phyloP scores from a whole-genome alignment of 495 filamentous ascomycete genomes.

The Daldinia caldariorum region DNA sequence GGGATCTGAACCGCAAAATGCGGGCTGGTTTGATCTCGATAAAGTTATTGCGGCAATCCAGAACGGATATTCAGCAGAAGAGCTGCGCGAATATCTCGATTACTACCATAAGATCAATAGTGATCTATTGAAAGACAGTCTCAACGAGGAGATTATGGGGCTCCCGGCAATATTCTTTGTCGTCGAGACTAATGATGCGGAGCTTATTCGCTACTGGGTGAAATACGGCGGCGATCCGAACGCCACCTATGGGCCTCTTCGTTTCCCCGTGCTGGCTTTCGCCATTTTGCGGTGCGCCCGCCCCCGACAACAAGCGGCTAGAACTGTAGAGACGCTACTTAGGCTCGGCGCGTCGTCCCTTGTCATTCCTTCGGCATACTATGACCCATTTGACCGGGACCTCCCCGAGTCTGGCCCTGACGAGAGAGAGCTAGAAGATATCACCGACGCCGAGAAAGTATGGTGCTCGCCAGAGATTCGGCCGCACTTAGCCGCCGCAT shows the following conservation, averaged over 20 bases:
- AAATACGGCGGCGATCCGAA: constrained; percentile 51
- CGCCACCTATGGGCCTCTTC: constrained; percentile 36
- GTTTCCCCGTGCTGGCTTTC: constrained; percentile 58
- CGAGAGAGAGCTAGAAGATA: constrained; percentile 11
- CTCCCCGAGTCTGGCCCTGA: constrained; percentile 21
- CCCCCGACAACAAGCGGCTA: constrained; percentile 37
- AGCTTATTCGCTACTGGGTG: constrained; percentile 50
- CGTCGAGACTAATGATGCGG: constrained; percentile 53
- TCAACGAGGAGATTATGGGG: constrained; percentile 49
- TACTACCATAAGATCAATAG: constrained; percentile 35
- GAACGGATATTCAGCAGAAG: constrained; percentile 26
- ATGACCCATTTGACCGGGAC: constrained; percentile 27
- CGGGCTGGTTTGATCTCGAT: constrained; percentile 34
- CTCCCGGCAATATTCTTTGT: constrained; percentile 58
- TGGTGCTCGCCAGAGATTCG: constrained; percentile 29
- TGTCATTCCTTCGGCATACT: constrained; percentile 29
- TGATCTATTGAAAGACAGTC: constrained; percentile 24
- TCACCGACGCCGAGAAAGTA: constrained; percentile 10
- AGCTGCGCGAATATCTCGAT: constrained; percentile 41
- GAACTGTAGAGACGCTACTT: constrained; percentile 54
- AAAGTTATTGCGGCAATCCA: constrained; percentile 46
- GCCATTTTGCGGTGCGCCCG: constrained; percentile 49
- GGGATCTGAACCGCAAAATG: not conserved
- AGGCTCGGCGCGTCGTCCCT: constrained; percentile 52
- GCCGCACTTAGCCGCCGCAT: constrained; percentile 8